Conservation (phyloP, 1,139 yeast genomes). For the Geotrichum aggregatum region DNA sequence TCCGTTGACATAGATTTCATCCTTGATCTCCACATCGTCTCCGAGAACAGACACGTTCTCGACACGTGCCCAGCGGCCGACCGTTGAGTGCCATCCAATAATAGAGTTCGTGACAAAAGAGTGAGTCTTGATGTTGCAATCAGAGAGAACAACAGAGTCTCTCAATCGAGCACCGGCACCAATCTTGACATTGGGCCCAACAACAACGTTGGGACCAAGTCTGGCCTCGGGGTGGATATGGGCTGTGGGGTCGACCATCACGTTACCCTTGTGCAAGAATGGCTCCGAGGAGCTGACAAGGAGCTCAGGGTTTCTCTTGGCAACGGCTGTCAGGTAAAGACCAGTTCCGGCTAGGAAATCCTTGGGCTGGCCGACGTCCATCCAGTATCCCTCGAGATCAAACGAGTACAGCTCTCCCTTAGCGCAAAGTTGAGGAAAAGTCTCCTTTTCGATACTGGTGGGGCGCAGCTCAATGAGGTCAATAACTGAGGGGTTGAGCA, state of each 20-base stretch:
- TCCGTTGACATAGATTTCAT: constrained; percentile 97
- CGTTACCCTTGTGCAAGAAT: constrained; percentile 88
- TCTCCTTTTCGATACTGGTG: constrained; percentile 98
- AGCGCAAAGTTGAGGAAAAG: constrained; percentile 94
- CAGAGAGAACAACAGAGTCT: constrained; percentile 86
- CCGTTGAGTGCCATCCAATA: constrained; percentile 98
- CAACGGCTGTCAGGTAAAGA: constrained; percentile 79
- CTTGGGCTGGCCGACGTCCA: constrained; percentile 99
- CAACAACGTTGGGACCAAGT: constrained; percentile 96
- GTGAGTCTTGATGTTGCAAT: constrained; percentile 91
- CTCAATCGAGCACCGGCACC: constrained; percentile 99
- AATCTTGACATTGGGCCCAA: constrained; percentile 92
- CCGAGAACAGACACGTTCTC: constrained; percentile 98
- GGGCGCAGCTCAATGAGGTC: constrained; percentile 97
- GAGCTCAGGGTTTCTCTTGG: constrained; percentile 71
- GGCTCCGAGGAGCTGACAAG: constrained; percentile 60
- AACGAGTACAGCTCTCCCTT: constrained; percentile 85
- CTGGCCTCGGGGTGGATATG: constrained; percentile 88
- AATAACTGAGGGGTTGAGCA: constrained; percentile 93
- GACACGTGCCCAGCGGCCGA: constrained; percentile 98
- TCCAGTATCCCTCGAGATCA: constrained; percentile 99
- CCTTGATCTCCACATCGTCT: constrained; percentile 97
- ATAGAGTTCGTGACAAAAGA: constrained; percentile 97
- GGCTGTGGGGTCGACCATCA: constrained; percentile 91
- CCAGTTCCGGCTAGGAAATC: constrained; percentile 97